A percentile compares a stretch with the other conserved stretches of the same genome.
Evolutionary conservation across 2,329 filamentous ascomycete genomes (phyloP).

Genomic region (Penicillium verrucosum): DNA sequence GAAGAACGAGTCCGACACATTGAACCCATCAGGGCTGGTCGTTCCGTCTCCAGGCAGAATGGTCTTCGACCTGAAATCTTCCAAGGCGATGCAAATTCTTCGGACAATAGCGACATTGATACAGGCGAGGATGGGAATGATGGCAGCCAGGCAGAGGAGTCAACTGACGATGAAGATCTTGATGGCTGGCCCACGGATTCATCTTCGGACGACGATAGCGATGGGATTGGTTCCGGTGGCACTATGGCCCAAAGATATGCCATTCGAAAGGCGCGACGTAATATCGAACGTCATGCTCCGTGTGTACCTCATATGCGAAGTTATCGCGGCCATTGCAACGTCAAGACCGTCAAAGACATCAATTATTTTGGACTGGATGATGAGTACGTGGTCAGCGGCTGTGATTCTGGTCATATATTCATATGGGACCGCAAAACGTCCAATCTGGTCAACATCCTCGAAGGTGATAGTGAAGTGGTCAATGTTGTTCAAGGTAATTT

Average conservation of each 20-base stretch:
- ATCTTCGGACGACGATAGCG: constrained; percentile 20
- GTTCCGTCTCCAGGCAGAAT: not conserved
- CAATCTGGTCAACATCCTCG: constrained; percentile 61
- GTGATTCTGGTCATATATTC: constrained; percentile 64
- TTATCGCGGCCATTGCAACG: constrained; percentile 64
- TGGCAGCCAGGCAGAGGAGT: constrained; percentile 15
- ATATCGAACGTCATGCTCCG: constrained; percentile 54
- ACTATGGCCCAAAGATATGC: constrained; percentile 49
- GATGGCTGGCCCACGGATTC: not conserved
- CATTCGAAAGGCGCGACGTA: constrained; percentile 47
- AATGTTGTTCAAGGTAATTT: constrained; percentile 61
- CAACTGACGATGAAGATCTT: constrained; percentile 10
- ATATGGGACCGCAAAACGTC: constrained; percentile 65
- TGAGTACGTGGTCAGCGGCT: constrained; percentile 66
- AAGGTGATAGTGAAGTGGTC: constrained; percentile 66
- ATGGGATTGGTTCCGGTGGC: constrained; percentile 25
- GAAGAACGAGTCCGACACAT: constrained; percentile 43
- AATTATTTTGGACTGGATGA: constrained; percentile 66
- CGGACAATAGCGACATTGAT: not conserved
- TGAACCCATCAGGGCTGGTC: constrained; percentile 23
- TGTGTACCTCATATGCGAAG: constrained; percentile 55
- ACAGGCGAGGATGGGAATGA: not conserved
- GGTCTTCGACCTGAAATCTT: not conserved
- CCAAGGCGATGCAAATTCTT: not conserved
- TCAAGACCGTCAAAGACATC: constrained; percentile 66